A percentile compares a stretch with the other conserved stretches of the same genome.
Conservation (phyloP, 176 grass and related monocot genomes). For the Leersia perrieri region DNA sequence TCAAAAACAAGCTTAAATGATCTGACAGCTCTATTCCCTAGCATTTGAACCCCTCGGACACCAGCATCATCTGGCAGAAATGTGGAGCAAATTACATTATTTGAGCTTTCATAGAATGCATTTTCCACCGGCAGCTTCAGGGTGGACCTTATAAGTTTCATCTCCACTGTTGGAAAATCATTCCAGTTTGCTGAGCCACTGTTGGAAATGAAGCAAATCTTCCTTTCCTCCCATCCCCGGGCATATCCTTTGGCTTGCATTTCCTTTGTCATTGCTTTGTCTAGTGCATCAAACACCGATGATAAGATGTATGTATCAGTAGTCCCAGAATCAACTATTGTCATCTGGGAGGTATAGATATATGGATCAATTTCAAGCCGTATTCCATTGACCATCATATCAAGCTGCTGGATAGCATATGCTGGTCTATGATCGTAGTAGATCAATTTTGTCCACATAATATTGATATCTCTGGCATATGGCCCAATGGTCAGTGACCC, state of each 20-base stretch:
- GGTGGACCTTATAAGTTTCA: slow-evolving; percentile 9
- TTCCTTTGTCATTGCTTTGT: neutral
- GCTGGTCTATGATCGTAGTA: neutral
- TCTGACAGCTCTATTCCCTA: slow-evolving; percentile 9
- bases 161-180: slow-evolving; percentile 21
- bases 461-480: neutral
- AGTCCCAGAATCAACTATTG: slow-evolving; percentile 17
- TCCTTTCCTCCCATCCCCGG: neutral
- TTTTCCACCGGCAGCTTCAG: slow-evolving; percentile 32
- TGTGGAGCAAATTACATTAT: neutral
- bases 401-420: slow-evolving; percentile 18
- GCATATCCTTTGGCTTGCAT: slow-evolving; percentile 26
- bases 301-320: slow-evolving; percentile 9
- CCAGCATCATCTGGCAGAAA: slow-evolving; percentile 21
- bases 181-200: neutral
- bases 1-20: slow-evolving; percentile 33
- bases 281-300: slow-evolving; percentile 9
- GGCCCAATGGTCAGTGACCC: slow-evolving; percentile 20
- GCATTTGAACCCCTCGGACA: slow-evolving; percentile 5
- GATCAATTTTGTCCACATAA: neutral
- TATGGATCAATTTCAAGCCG: slow-evolving; percentile 14
- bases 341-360: neutral
- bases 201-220: neutral
- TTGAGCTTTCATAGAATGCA: neutral
- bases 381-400: slow-evolving; percentile 16